A percentile compares a stretch with the other conserved stretches of the same genome.
These are phyloP conservation scores for Ophiostoma tasmaniense DNA, from an alignment of 2,329 filamentous ascomycete genomes.

Conservation along the genomic window DNA sequence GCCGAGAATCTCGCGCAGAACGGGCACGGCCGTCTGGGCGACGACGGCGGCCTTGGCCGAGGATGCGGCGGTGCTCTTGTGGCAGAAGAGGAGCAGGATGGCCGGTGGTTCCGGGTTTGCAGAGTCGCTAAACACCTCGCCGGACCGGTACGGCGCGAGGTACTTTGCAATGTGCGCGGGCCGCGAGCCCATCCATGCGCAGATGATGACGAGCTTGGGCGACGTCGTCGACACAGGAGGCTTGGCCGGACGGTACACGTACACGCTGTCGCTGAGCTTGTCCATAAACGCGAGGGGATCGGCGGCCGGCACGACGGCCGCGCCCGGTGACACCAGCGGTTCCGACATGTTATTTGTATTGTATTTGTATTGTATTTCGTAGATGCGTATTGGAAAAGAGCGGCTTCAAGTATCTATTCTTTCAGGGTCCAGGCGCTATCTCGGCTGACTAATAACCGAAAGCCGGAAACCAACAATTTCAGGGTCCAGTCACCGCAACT, in stretches of 20 bases:
- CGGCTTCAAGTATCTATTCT: too few relatives aligned
- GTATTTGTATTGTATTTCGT: too few relatives aligned
- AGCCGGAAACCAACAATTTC: not conserved
- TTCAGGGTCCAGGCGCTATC: not conserved
- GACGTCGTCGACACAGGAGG: conserved; percentile 9
- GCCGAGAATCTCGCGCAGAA: conserved; percentile 29
- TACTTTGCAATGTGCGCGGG: conserved; percentile 46
- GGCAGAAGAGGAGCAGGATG: conserved; percentile 40
- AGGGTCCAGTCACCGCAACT: not conserved
- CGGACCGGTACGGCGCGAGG: conserved; percentile 34
- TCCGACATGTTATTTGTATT: too few relatives aligned
- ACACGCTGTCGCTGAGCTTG: conserved; percentile 31
- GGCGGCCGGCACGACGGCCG: conserved; percentile 1
- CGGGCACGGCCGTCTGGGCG: conserved; percentile 32
- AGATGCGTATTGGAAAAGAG: too few relatives aligned
- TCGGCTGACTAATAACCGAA: not conserved
- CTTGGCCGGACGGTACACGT: conserved; percentile 28
- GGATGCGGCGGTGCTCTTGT: conserved; percentile 31
- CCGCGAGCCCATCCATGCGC: conserved; percentile 44
- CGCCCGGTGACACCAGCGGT: not conserved
- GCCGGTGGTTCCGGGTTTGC: conserved; percentile 35
- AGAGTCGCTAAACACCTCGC: conserved; percentile 14
- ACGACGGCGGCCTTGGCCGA: conserved; percentile 27
- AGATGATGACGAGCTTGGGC: conserved; percentile 41
- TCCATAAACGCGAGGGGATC: conserved; percentile 31